These are phyloP conservation scores for Cydonia oblonga DNA, from an alignment of 331 rosid genomes.

Conservation along the genomic window DNA sequence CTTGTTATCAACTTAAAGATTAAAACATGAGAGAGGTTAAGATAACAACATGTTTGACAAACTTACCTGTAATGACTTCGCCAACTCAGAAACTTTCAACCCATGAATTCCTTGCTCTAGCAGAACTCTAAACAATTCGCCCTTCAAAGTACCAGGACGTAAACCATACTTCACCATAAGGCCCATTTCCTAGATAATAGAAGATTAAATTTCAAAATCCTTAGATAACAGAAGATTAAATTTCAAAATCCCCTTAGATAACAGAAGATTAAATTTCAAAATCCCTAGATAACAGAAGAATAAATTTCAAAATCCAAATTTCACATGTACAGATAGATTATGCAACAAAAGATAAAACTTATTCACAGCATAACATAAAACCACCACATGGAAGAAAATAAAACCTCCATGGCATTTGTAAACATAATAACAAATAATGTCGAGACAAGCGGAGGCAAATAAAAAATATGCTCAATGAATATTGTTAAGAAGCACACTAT, in stretches of 20 bases:
- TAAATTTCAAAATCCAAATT: background rate
- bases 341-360: background rate
- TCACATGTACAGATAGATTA: background rate
- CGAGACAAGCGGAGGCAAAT: background rate
- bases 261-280: too few relatives aligned
- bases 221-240: conserved; percentile 14
- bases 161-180: conserved; percentile 62
- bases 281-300: too few relatives aligned
- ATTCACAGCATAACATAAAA: conserved; percentile 1
- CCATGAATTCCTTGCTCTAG: conserved; percentile 71
- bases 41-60: background rate
- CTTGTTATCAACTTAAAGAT: background rate
- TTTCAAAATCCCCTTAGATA: background rate
- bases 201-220: background rate
- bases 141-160: conserved; percentile 70
- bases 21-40: background rate
- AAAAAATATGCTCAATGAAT: background rate
- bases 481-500: background rate
- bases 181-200: conserved; percentile 49
- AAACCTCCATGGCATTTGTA: background rate
- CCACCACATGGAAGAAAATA: background rate
- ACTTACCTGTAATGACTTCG: conserved; percentile 53
- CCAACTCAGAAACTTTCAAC: conserved; percentile 65
- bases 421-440: background rate
- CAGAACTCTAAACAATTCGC: conserved; percentile 64